phyloP scores from a whole-genome alignment of 139 green algal genomes.

The Mesostigma viride region DNA sequence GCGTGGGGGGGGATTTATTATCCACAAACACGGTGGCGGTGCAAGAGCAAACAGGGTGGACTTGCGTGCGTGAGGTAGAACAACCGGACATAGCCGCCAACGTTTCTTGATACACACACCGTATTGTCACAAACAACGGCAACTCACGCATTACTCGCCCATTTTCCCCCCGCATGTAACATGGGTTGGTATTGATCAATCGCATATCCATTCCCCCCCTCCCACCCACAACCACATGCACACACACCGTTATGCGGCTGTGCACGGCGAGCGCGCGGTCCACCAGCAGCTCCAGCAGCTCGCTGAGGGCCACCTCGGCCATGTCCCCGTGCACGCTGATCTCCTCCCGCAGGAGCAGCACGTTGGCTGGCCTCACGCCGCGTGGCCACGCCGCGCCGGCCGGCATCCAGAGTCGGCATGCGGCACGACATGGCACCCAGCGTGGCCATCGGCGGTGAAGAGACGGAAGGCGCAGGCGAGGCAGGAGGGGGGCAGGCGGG shows the following conservation, averaged over 20 bases:
- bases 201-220: background rate
- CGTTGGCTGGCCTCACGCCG: too few relatives aligned
- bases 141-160: slow-evolving; percentile 78
- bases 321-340: slow-evolving; percentile 19
- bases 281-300: slow-evolving; percentile 24
- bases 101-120: background rate
- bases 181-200: slow-evolving; percentile 23
- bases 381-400: too few relatives aligned
- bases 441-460: too few relatives aligned
- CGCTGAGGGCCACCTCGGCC: slow-evolving; percentile 20
- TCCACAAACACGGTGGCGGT: background rate
- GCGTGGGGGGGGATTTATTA: background rate
- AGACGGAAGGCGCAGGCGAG: too few relatives aligned
- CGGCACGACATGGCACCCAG: too few relatives aligned
- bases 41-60: background rate
- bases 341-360: slow-evolving; percentile 24
- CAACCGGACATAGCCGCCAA: slow-evolving; percentile 8
- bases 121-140: background rate
- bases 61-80: background rate
- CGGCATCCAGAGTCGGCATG: too few relatives aligned
- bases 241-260: slow-evolving; percentile 8
- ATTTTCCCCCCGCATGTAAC: slow-evolving; percentile 11
- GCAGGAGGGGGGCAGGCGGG: too few relatives aligned
- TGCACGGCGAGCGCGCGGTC: slow-evolving; percentile 26
- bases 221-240: background rate